These are phyloP conservation scores for Rhizopus arrhizus DNA, from an alignment of 371 early-diverging fungal genomes.

Conservation along the genomic window DNA sequence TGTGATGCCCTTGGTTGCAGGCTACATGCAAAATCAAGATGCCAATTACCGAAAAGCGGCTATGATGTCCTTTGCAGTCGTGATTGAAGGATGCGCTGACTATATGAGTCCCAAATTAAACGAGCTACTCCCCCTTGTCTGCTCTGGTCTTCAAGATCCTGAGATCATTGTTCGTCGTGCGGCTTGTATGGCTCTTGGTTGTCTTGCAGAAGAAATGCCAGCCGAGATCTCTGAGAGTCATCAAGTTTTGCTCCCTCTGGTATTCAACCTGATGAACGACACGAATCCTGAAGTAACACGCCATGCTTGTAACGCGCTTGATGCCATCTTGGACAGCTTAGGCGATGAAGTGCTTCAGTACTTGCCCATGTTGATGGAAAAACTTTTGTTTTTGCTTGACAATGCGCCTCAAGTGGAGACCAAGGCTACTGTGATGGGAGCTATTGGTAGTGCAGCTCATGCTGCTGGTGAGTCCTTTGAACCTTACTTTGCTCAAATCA, in stretches of 20 bases:
- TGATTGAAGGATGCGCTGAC: constrained; percentile 86
- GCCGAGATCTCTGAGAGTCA: constrained; percentile 81
- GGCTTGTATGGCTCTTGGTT: constrained; percentile 85
- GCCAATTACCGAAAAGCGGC: constrained; percentile 81
- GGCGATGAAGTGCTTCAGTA: constrained; percentile 81
- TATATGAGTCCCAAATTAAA: constrained; percentile 72
- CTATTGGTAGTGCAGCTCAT: constrained; percentile 89
- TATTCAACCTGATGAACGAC: constrained; percentile 82
- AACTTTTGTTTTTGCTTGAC: constrained; percentile 71
- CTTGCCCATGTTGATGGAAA: constrained; percentile 79
- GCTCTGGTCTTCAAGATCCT: constrained; percentile 78
- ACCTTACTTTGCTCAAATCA: constrained; percentile 80
- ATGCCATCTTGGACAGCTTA: constrained; percentile 83
- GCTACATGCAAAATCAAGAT: constrained; percentile 75
- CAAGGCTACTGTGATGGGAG: constrained; percentile 75
- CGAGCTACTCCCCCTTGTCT: constrained; percentile 75
- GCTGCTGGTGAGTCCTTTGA: constrained; percentile 74
- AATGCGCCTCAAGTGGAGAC: constrained; percentile 62
- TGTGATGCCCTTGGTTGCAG: constrained; percentile 68
- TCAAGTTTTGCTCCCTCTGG: constrained; percentile 76
- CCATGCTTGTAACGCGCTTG: constrained; percentile 83
- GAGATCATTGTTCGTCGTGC: constrained; percentile 80
- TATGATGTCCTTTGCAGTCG: constrained; percentile 87
- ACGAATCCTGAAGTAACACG: constrained; percentile 70
- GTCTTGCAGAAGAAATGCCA: constrained; percentile 80